phyloP scores from a whole-genome alignment of 2,329 filamentous ascomycete species.

The Colletotrichum sp. region DNA sequence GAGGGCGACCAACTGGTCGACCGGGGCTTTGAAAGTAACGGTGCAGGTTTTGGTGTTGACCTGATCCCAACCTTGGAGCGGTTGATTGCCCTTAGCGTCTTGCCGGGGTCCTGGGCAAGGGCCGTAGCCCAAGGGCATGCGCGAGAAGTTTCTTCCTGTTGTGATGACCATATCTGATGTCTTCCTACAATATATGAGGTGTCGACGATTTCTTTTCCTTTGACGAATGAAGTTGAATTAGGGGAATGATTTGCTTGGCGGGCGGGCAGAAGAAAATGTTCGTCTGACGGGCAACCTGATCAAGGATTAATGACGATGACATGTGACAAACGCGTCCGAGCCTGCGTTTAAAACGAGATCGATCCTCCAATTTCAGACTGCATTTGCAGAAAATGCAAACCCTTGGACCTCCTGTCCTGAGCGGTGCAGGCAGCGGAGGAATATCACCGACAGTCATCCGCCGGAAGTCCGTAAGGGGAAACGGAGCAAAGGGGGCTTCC shows the following conservation, averaged over 20 bases:
- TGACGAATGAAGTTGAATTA: neutral
- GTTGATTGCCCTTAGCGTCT: neutral
- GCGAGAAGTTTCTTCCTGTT: neutral
- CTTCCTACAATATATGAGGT: neutral
- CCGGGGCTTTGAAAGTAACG: neutral
- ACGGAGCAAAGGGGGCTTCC: neutral
- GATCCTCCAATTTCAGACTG: neutral
- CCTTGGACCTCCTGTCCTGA: neutral
- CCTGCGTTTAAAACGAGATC: neutral
- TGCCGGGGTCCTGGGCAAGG: neutral
- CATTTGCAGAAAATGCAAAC: neutral
- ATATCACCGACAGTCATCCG: neutral
- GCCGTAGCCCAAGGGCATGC: constrained; percentile 2
- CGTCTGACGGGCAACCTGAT: neutral
- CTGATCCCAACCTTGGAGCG: neutral
- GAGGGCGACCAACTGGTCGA: constrained; percentile 54
- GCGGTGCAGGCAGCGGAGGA: neutral
- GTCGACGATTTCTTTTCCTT: neutral
- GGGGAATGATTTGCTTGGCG: neutral
- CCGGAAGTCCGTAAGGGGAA: neutral
- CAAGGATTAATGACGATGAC: neutral
- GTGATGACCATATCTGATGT: neutral
- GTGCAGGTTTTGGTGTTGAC: neutral
- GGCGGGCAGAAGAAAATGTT: neutral
- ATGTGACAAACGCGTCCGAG: neutral